Conservation (phyloP, 768 basidiomycete genomes). For the Leucosporidium scottii region DNA sequence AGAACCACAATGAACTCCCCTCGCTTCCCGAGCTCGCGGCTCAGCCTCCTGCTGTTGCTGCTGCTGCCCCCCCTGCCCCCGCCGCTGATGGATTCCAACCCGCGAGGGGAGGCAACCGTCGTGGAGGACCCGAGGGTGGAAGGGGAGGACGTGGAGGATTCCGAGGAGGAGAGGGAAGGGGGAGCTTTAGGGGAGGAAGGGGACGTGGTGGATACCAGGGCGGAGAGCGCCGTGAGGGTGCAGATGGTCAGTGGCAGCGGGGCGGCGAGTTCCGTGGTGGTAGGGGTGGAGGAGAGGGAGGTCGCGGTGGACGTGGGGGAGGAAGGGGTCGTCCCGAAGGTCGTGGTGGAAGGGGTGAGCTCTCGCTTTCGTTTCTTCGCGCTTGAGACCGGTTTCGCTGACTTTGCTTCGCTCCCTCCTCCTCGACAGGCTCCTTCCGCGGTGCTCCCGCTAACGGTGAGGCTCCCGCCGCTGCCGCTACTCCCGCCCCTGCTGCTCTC, state of each 20-base stretch:
- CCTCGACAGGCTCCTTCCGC: no score
- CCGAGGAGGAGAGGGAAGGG: slow-evolving; percentile 5
- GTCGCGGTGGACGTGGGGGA: neutral
- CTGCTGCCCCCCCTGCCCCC: no score
- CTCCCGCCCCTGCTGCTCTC: no score
- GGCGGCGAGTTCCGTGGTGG: neutral
- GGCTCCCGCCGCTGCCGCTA: no score
- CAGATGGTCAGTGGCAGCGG: no score
- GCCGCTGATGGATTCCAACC: slow-evolving; percentile 18
- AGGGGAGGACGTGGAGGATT: slow-evolving; percentile 5
- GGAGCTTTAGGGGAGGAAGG: neutral
- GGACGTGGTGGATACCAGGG: neutral
- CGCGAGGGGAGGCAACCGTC: slow-evolving; percentile 2
- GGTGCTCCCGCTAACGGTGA: no score
- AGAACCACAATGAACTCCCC: slow-evolving; percentile 8
- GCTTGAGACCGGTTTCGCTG: no score
- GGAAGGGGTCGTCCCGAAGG: neutral
- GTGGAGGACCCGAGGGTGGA: neutral
- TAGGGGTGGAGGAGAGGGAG: neutral
- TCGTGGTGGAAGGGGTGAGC: no score
- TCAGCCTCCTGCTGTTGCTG: neutral
- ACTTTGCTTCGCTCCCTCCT: no score
- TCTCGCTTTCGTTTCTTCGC: no score
- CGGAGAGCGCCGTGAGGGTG: neutral
- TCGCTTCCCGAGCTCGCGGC: slow-evolving; percentile 24